A percentile compares a stretch with the other conserved stretches of the same genome.
These are phyloP conservation scores for Aspergillus pseudotamarii DNA, from an alignment of 2,329 filamentous ascomycete species.

Conservation along the genomic window DNA sequence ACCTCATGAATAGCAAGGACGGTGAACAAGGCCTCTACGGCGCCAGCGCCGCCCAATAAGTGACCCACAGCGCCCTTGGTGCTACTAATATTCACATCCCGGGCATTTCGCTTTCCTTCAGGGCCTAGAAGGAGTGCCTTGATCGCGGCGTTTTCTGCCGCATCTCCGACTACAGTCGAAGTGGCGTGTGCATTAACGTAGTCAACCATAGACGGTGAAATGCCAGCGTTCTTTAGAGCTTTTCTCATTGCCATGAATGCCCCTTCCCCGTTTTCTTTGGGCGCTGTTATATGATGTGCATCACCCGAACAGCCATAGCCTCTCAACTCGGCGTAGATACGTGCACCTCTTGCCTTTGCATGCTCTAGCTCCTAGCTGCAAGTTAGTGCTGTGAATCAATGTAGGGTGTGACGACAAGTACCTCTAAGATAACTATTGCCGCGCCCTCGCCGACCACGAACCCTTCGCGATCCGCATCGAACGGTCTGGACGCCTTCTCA, in stretches of 20 bases:
- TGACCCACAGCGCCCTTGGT: conserved; percentile 94
- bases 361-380: conserved; percentile 72
- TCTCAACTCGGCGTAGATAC: conserved; percentile 83
- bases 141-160: conserved; percentile 84
- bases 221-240: conserved; percentile 71
- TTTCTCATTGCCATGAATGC: conserved; percentile 83
- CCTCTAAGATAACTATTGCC: conserved; percentile 82
- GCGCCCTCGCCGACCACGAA: conserved; percentile 95
- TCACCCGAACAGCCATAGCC: conserved; percentile 92
- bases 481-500: conserved; percentile 75
- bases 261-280: conserved; percentile 77
- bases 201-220: conserved; percentile 72
- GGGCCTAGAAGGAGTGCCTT: conserved; percentile 73
- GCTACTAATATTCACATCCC: conserved; percentile 80
- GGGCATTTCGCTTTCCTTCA: conserved; percentile 63
- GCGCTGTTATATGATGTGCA: conserved; percentile 91
- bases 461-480: conserved; percentile 76
- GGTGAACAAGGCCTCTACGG: conserved; percentile 85
- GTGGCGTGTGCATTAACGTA: conserved; percentile 98
- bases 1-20: conserved; percentile 79
- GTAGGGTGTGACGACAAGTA: conserved; percentile 28
- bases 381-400: neutral
- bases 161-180: conserved; percentile 80
- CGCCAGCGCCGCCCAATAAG: conserved; percentile 86
- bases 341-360: conserved; percentile 74